Percentiles rank a stretch among this genome's conserved stretches.
Conservation (phyloP, 768 basidiomycete genomes). For the Xerocomus spinulosus region DNA sequence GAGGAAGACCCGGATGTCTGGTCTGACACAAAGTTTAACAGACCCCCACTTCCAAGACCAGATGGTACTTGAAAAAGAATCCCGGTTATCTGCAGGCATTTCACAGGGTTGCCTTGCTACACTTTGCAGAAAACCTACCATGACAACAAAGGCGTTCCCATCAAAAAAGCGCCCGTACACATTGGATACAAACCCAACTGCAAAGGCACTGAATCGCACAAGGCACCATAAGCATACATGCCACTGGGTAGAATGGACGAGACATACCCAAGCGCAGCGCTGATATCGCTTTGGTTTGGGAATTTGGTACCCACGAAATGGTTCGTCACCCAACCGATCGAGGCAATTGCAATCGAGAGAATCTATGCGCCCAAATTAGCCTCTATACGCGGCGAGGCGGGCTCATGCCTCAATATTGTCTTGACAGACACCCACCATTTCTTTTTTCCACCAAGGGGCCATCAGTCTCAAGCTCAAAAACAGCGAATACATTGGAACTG, state of each 20-base stretch:
- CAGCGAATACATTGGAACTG: slow-evolving; percentile 65
- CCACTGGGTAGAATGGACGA: not conserved
- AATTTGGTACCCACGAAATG: slow-evolving; percentile 59
- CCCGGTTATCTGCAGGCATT: slow-evolving; percentile 51
- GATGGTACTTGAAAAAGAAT: slow-evolving; percentile 84
- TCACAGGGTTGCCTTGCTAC: not conserved
- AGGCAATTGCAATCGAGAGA: slow-evolving; percentile 56
- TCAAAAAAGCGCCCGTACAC: slow-evolving; percentile 69
- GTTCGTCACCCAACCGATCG: slow-evolving; percentile 74
- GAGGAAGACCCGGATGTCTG: slow-evolving; percentile 47
- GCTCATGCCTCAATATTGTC: too few species aligned
- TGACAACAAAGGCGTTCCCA: slow-evolving; percentile 77
- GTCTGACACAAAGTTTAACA: slow-evolving; percentile 63
- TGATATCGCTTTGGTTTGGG: slow-evolving; percentile 67
- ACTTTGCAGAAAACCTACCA: slow-evolving; percentile 42
- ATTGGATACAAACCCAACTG: slow-evolving; percentile 76
- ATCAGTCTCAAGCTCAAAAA: slow-evolving; percentile 64
- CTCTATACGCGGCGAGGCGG: too few species aligned
- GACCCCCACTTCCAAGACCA: slow-evolving; percentile 74
- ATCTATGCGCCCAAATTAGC: slow-evolving; percentile 23
- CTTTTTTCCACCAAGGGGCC: slow-evolving; percentile 52
- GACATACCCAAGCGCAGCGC: slow-evolving; percentile 64
- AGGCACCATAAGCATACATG: not conserved
- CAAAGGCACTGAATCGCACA: slow-evolving; percentile 51
- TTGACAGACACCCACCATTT: slow-evolving; percentile 38